These are phyloP conservation scores for Pisolithus marmoratus DNA, from an alignment of 768 basidiomycete species.

Conservation along the genomic window DNA sequence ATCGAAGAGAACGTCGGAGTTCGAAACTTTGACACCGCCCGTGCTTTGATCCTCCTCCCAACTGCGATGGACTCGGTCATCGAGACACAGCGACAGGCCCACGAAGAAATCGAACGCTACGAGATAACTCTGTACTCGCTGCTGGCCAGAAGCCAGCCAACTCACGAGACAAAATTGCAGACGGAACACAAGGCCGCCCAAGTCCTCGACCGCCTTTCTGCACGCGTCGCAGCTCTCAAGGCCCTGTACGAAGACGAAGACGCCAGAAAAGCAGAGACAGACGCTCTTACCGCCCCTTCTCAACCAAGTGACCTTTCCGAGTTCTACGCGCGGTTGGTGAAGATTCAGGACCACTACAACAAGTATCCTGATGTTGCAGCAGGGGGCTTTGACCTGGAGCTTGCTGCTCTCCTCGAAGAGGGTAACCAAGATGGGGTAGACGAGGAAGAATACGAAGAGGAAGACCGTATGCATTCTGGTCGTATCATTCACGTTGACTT, in stretches of 20 bases:
- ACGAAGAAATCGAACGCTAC: conserved; percentile 93
- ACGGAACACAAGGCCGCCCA: conserved; percentile 89
- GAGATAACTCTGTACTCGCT: conserved; percentile 83
- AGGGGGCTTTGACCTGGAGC: conserved; percentile 78
- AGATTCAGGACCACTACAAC: conserved; percentile 93
- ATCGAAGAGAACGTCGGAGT: conserved; percentile 41
- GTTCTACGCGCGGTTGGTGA: conserved; percentile 93
- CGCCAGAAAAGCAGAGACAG: conserved; percentile 61
- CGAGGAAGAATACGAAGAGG: conserved; percentile 65
- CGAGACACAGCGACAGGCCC: conserved; percentile 91
- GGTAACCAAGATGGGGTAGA: conserved; percentile 62
- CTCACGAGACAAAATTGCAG: conserved; percentile 61
- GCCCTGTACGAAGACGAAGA: conserved; percentile 75
- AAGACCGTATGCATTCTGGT: conserved; percentile 65
- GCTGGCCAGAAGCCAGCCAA: conserved; percentile 58
- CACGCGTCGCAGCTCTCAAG: conserved; percentile 59
- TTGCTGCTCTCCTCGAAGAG: conserved; percentile 77
- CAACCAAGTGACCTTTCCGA: conserved; percentile 77
- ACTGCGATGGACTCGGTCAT: conserved; percentile 81
- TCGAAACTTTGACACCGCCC: conserved; percentile 33
- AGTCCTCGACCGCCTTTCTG: conserved; percentile 77
- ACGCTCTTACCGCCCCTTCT: conserved; percentile 51
- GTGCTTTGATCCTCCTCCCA: no score
- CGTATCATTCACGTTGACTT: not conserved
- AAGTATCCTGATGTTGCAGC: conserved; percentile 89